Evolutionary conservation across 306 rosid species (phyloP), one percentile per base, ranked within the genome.

Genomic region (Trifolium dubium): DNA sequence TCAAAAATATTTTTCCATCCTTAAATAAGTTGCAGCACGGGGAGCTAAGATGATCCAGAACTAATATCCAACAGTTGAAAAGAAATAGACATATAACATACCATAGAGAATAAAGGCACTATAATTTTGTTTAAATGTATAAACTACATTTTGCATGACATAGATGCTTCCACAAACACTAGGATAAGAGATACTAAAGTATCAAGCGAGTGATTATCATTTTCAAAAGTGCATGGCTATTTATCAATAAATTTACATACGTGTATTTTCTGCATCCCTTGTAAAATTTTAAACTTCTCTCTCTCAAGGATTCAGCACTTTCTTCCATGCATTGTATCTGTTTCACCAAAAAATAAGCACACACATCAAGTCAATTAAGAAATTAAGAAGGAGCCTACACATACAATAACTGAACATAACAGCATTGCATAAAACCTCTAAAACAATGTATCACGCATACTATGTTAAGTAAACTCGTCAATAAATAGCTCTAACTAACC

Each of bases 261-360:
- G 99, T 95, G 85, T 95, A 95, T 84, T 92, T 95, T 85, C 99
- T 88, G 80, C 98, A 90, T 78, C 99, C 99, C 89, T 95, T 95
- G 86, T 86, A 88, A 83, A 95, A 95, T 79, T 77, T 95, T 68
- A 92, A 85, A 77, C 98, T 86, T 84, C 99, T 90, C 75, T 95
- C 99, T 83, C 99, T 82, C 85, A 95, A 80, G 63, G 92, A 88
- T 75, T 95, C 99, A 5, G 98, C 96, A 86, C 96, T 85, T 79
- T 95, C 99, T 93, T 95, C 99, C 96, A 95, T 77, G 89, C 96
- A 35, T 65, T 90, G 99, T 64, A 95, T 95, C 99, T 95, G 97
- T 74, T 77, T 74, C 71, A 73, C 68, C 78, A 84, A 83, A 74
- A 50, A 85, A 49, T 74, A 51, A 63, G 80, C 28, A 68, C 6